Conservation (phyloP, 176 grass and related monocot genomes). For the Dactylis glomerata region DNA sequence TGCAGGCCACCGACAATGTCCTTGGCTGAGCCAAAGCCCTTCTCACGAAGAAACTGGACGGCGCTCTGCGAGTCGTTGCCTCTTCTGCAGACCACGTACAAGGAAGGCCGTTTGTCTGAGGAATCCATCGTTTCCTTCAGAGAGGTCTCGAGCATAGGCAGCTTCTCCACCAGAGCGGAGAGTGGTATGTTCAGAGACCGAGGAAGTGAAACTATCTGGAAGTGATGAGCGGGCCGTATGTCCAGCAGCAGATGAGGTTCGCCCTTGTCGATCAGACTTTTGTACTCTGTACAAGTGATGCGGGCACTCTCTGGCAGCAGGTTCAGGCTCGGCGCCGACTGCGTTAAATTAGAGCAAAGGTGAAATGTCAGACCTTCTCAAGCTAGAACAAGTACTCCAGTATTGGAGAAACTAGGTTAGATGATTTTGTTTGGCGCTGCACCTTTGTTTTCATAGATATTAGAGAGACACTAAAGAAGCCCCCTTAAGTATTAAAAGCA, state of each 20-base stretch:
- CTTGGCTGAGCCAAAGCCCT: conserved; percentile 58
- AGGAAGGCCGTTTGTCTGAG: conserved; percentile 13
- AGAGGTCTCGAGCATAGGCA: conserved; percentile 38
- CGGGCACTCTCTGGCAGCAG: conserved; percentile 53
- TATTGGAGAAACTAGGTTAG: background rate
- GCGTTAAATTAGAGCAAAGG: conserved; percentile 27
- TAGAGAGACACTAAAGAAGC: background rate
- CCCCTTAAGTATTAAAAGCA: background rate
- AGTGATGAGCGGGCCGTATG: conserved; percentile 74
- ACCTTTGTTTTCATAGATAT: background rate
- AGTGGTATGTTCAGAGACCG: conserved; percentile 74
- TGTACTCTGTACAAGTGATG: conserved; percentile 68
- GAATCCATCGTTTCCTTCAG: conserved; percentile 25
- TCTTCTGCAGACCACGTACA: conserved; percentile 81
- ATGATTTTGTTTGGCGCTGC: background rate
- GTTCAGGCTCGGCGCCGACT: conserved; percentile 48
- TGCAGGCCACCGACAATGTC: conserved; percentile 81
- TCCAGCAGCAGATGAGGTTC: conserved; percentile 71
- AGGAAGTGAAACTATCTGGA: conserved; percentile 73
- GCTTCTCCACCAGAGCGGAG: conserved; percentile 50
- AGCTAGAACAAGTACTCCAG: background rate
- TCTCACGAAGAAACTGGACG: conserved; percentile 57
- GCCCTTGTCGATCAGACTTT: conserved; percentile 42
- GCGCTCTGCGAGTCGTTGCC: conserved; percentile 82
- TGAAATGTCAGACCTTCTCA: background rate